A percentile compares a stretch with the other conserved stretches of the same genome.
Conservation (phyloP, 345 rosid species). For the Kandelia obovata region DNA sequence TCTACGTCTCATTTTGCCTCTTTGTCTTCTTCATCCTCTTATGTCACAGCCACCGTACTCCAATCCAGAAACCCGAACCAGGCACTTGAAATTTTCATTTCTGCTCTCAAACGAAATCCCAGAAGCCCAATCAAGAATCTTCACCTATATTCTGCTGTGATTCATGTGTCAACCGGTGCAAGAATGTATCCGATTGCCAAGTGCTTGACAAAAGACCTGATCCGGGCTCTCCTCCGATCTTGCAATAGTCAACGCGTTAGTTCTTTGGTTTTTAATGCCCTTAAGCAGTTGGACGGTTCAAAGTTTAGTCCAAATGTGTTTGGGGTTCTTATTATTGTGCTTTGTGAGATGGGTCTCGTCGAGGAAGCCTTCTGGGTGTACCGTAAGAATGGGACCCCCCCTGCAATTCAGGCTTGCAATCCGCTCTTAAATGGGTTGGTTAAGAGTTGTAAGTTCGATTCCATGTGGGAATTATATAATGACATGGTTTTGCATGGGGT, state of each 20-base stretch:
- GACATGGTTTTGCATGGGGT: slow-evolving; percentile 47
- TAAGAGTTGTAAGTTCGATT: slow-evolving; percentile 37
- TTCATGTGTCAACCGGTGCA: slow-evolving; percentile 36
- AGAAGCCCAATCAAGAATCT: slow-evolving; percentile 32
- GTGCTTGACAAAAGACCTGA: slow-evolving; percentile 63
- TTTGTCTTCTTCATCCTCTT: slow-evolving; percentile 19
- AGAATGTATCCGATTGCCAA: slow-evolving; percentile 42
- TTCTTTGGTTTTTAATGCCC: slow-evolving; percentile 38
- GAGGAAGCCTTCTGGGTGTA: slow-evolving; percentile 65
- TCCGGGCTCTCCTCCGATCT: slow-evolving; percentile 33
- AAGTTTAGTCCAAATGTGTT: slow-evolving; percentile 45
- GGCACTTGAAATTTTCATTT: slow-evolving; percentile 40
- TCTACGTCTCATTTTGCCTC: not conserved
- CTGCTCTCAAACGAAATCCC: slow-evolving; percentile 17
- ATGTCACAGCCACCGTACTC: slow-evolving; percentile 38
- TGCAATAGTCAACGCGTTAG: slow-evolving; percentile 27
- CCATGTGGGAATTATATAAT: slow-evolving; percentile 44
- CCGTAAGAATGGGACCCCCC: slow-evolving; percentile 35
- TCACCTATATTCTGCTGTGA: slow-evolving; percentile 25
- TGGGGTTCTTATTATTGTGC: slow-evolving; percentile 46
- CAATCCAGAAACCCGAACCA: slow-evolving; percentile 37
- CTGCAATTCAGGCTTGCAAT: slow-evolving; percentile 47
- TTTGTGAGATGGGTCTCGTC: slow-evolving; percentile 47
- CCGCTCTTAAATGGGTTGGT: slow-evolving; percentile 49
- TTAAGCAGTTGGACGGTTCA: slow-evolving; percentile 22